Conservation (phyloP, 495 filamentous ascomycete genomes). For the Trichoderma virens region DNA sequence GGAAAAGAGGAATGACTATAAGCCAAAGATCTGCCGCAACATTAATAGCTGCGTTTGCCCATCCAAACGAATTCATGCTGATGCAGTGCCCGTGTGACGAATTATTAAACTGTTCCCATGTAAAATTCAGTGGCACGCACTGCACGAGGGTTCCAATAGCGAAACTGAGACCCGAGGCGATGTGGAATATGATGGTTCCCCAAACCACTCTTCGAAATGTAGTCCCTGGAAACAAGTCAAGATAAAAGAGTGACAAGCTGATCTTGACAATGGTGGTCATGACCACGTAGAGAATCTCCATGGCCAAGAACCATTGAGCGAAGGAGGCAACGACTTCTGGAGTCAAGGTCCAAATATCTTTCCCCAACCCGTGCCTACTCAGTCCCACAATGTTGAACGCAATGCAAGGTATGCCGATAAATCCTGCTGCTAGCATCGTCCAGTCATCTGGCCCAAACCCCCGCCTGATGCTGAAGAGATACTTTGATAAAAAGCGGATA, state of each 20-base stretch:
- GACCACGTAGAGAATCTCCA: slow-evolving; percentile 24
- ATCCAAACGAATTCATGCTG: slow-evolving; percentile 20
- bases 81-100: slow-evolving; percentile 18
- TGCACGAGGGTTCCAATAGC: slow-evolving; percentile 20
- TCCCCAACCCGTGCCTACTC: slow-evolving; percentile 22
- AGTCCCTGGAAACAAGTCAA: slow-evolving; percentile 20
- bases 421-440: slow-evolving; percentile 12
- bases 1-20: slow-evolving; percentile 42
- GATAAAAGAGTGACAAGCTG: slow-evolving; percentile 35
- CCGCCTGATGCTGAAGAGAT: slow-evolving; percentile 10
- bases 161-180: slow-evolving; percentile 14
- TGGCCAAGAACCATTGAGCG: slow-evolving; percentile 16
- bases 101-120: slow-evolving; percentile 21
- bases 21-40: slow-evolving; percentile 47
- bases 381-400: slow-evolving; percentile 12
- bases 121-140: slow-evolving; percentile 22
- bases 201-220: slow-evolving; percentile 17
- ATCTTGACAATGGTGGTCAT: slow-evolving; percentile 28
- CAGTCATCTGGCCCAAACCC: slow-evolving; percentile 16
- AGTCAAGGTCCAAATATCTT: slow-evolving; percentile 26
- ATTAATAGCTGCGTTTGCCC: slow-evolving; percentile 39
- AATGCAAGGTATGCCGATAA: slow-evolving; percentile 11
- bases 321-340: slow-evolving; percentile 19
- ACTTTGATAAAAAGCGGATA: slow-evolving; percentile 14
- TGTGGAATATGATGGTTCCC: slow-evolving; percentile 17